phyloP scores from a whole-genome alignment of 2,329 filamentous ascomycete genomes.

The Trichoderma arundinaceum region DNA sequence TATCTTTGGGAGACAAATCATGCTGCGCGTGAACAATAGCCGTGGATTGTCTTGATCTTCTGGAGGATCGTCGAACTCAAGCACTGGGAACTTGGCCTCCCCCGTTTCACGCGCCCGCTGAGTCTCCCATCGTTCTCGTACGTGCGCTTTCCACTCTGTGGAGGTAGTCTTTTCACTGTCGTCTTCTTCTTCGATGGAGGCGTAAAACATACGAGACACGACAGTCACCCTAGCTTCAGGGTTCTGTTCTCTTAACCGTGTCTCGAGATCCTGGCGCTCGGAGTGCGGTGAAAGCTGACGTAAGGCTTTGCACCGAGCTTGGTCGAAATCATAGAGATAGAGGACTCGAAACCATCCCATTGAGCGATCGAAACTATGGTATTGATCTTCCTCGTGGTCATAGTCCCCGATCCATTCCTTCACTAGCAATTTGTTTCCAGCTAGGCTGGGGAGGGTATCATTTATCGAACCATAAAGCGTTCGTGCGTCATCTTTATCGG shows the following conservation, averaged over 20 bases:
- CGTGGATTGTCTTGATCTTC: neutral
- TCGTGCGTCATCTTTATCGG: slow-evolving; percentile 8
- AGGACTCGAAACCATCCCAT: neutral
- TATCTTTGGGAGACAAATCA: slow-evolving; percentile 6
- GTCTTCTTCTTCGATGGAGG: slow-evolving; percentile 8
- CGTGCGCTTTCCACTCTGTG: slow-evolving; percentile 11
- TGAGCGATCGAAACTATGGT: neutral
- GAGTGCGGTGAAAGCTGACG: slow-evolving; percentile 6
- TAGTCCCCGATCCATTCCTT: neutral
- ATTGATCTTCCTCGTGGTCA: slow-evolving; percentile 8
- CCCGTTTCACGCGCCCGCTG: slow-evolving; percentile 4
- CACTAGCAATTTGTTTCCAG: slow-evolving; percentile 10
- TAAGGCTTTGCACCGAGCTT: slow-evolving; percentile 6
- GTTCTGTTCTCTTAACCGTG: slow-evolving; percentile 10
- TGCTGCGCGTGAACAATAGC: slow-evolving; percentile 5
- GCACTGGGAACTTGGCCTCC: slow-evolving; percentile 15
- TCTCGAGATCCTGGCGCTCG: slow-evolving; percentile 11
- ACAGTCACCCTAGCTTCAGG: slow-evolving; percentile 15
- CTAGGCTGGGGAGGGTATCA: slow-evolving; percentile 8
- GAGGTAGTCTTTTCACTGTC: neutral
- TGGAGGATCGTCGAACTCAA: slow-evolving; percentile 20
- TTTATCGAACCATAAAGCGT: slow-evolving; percentile 1
- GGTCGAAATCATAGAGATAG: slow-evolving; percentile 26
- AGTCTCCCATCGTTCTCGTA: neutral
- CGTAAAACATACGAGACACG: slow-evolving; percentile 14